Base-by-base conservation (phyloP, 2,329 filamentous ascomycete genomes). In the Apiospora saccharicola region DNA sequence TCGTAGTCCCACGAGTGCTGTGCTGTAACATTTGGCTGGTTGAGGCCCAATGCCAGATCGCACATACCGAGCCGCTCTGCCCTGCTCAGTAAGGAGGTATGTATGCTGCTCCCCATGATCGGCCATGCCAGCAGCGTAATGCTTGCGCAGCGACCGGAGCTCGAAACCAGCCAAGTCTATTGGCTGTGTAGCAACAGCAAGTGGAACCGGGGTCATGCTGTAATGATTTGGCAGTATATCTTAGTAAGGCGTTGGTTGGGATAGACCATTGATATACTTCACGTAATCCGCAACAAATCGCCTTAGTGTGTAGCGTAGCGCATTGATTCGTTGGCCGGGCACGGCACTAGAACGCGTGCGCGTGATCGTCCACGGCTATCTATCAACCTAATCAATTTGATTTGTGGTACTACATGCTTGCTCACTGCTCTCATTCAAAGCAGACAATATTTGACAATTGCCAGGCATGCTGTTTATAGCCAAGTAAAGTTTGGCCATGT, bases 131-230 rank as follows among this genome's bases (percentile, higher is more conserved):
- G 57, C 30, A 41, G 10, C 34, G 57, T 41, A 64, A 64, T 64
- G 34, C 37, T 64, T 64, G 34, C 57, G 19, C 22, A 37, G 34
- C 34, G 34, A 64, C 34, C 41, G 19, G 57, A 64, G 34, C 57
- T 22, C 57, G 57, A 64, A 64, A 64, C 57, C 57, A 64, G 57
- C 57, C 57, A 64, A 64, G 57, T 64, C 57, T 64, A 64, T 64
- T 64, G 57, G 57, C 57, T 34, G 57, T 64, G 30, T 51, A 64
- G 57, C 19, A 16, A n/a, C 13, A 41, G n/a, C 57, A 64, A 64
- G 57, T 64, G 57, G 57, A 64, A 64, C 57, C 34, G 34, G 34
- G 34, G 34, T 64, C 22, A 64, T 64, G 57, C 57, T 41, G 57
- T 41, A 41, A 64, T 64, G 3, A 41, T 41, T 41, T 13, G 30